These are phyloP conservation scores for Suillus lakei DNA, from an alignment of 768 basidiomycete species.

Conservation along the genomic window DNA sequence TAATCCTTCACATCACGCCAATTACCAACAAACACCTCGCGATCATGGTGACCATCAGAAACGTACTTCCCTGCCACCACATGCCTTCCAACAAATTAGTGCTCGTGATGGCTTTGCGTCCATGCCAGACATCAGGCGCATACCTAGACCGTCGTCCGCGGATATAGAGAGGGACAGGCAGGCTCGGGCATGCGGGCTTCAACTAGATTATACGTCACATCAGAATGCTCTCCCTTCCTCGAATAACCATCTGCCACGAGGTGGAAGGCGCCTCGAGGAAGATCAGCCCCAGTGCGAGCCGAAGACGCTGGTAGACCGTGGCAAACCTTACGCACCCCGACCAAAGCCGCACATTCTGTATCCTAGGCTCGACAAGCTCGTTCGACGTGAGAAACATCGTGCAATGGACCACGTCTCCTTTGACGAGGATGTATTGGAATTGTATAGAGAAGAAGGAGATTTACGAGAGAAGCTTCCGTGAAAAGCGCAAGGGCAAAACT, in stretches of 20 bases:
- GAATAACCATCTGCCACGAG: neutral
- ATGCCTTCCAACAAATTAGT: slow-evolving; percentile 15
- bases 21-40: slow-evolving; percentile 15
- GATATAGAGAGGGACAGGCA: slow-evolving; percentile 35
- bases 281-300: slow-evolving; percentile 4
- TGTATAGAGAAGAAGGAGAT: slow-evolving; percentile 23
- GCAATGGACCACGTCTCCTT: slow-evolving; percentile 33
- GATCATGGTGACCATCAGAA: slow-evolving; percentile 15
- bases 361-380: slow-evolving; percentile 29
- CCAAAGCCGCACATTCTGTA: slow-evolving; percentile 26
- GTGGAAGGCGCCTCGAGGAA: slow-evolving; percentile 3
- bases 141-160: slow-evolving; percentile 24
- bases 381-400: slow-evolving; percentile 22
- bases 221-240: slow-evolving; percentile 6
- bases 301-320: slow-evolving; percentile 8
- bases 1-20: slow-evolving; percentile 15
- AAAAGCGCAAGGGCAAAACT: slow-evolving; percentile 21
- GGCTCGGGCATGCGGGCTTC: slow-evolving; percentile 28
- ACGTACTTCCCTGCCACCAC: slow-evolving; percentile 22
- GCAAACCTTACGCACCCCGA: slow-evolving; percentile 22
- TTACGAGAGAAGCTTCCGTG: slow-evolving; percentile 29
- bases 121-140: slow-evolving; percentile 24
- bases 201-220: slow-evolving; percentile 9
- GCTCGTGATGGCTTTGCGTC: slow-evolving; percentile 21
- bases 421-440: slow-evolving; percentile 24